These are phyloP conservation scores for Aristolochia fimbriata DNA, from an alignment of 164 flowering plant genomes.

Conservation along the genomic window DNA sequence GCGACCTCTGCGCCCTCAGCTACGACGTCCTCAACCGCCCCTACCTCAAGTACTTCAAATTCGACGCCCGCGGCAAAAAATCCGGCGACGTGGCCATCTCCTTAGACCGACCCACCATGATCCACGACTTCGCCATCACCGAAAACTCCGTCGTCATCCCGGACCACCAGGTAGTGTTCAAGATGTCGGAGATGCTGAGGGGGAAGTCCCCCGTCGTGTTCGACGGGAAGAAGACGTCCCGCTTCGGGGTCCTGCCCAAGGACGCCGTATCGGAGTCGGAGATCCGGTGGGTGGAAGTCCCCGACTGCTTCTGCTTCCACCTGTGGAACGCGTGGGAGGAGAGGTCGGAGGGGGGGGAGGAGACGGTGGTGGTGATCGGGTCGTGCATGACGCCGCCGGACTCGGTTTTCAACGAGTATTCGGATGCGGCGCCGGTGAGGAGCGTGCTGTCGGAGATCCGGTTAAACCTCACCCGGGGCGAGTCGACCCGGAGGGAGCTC, in stretches of 20 bases:
- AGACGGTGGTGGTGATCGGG: constrained; percentile 29
- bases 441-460: constrained; percentile 34
- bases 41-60: constrained; percentile 36
- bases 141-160: constrained; percentile 37
- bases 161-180: constrained; percentile 53
- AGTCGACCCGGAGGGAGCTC: constrained; percentile 30
- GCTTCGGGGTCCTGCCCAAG: constrained; percentile 38
- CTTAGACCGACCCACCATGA: constrained; percentile 33
- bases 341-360: constrained; percentile 13
- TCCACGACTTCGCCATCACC: constrained; percentile 49
- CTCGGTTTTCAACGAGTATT: constrained; percentile 25
- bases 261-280: constrained; percentile 19
- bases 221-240: constrained; percentile 29
- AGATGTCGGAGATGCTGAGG: constrained; percentile 39
- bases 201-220: constrained; percentile 48
- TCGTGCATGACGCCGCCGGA: constrained; percentile 60
- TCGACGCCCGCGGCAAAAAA: constrained; percentile 28
- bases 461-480: constrained; percentile 28
- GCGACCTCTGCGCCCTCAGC: constrained; percentile 38
- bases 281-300: constrained; percentile 42
- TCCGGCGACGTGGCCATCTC: constrained; percentile 31
- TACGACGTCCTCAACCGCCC: constrained; percentile 41
- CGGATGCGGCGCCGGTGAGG: constrained; percentile 7
- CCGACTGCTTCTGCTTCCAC: constrained; percentile 49
- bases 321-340: constrained; percentile 63